Conservation (phyloP, 768 basidiomycete genomes). For the Leccinum pellstonianum region DNA sequence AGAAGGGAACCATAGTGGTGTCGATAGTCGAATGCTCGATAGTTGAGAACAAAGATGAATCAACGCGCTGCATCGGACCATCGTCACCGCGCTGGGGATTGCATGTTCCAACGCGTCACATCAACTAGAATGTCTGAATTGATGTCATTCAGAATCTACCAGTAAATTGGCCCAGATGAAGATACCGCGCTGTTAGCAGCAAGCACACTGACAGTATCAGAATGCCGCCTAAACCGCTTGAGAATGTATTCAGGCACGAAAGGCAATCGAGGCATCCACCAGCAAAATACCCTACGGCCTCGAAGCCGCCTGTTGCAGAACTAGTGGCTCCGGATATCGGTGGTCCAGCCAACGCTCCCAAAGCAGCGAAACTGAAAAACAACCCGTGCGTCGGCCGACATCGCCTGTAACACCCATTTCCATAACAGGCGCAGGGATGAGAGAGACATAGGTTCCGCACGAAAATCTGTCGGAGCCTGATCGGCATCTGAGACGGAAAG, state of each 20-base stretch:
- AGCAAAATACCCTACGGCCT: slow-evolving; percentile 41
- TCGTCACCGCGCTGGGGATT: too few relatives aligned
- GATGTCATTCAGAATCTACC: slow-evolving; percentile 40
- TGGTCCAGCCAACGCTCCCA: slow-evolving; percentile 66
- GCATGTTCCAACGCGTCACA: background rate
- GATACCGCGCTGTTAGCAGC: slow-evolving; percentile 39
- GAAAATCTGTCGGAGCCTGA: slow-evolving; percentile 41
- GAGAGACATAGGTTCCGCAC: slow-evolving; percentile 59
- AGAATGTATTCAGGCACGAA: background rate
- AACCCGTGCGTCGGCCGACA: slow-evolving; percentile 63
- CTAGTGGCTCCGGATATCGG: slow-evolving; percentile 74
- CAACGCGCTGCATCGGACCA: too few relatives aligned
- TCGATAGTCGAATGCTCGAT: background rate
- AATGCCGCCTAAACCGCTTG: slow-evolving; percentile 29
- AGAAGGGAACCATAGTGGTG: background rate
- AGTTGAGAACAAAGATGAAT: background rate
- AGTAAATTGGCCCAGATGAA: slow-evolving; percentile 39
- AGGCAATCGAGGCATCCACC: slow-evolving; percentile 16
- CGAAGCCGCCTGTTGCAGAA: slow-evolving; percentile 47
- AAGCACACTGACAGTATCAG: slow-evolving; percentile 43
- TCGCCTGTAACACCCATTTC: slow-evolving; percentile 34
- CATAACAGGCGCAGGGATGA: slow-evolving; percentile 21
- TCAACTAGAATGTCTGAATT: background rate
- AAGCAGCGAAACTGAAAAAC: slow-evolving; percentile 55
- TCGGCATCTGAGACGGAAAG: background rate